Evolutionary conservation across 2,329 filamentous ascomycete species (phyloP), one percentile per base, ranked within the genome.

Genomic region (Ilyonectria robusta): DNA sequence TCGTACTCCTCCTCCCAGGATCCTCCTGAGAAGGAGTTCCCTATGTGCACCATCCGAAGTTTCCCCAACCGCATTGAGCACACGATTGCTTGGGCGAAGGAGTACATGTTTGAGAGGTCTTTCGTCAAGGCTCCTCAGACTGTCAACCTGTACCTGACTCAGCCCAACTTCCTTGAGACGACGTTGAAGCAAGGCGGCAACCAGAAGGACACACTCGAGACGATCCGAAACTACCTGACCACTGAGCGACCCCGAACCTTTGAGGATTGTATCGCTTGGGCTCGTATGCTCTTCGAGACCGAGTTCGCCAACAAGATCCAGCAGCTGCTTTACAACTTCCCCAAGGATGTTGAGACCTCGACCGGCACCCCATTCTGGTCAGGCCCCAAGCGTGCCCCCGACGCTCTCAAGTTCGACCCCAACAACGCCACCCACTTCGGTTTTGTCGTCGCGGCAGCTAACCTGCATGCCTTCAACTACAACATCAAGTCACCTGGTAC

Each of bases 11-110:
- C 85, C 4, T 98, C 96, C 21, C 95, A 98, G 80, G 97, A 99
- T 80, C 96, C 96, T 1, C 96, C 96, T 0, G 97, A 99, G 86
- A 94, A 98, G 84, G 97, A 96, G 1, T 98, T 99, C 87, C 96
- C 96, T 1, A 98, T 98, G 95, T 99, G 96, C 81, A 98, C 96
- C 6, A 88, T 99, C 69, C 91, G 94, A 78, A 98, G 95, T 82
- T 99, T 99, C 86, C 96, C 96, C 66, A 99, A 99, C 86, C 92
- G 92, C 77, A 99, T 99, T 76, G 95, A 99, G 83, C 96, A 99
- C 82, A 98, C 96, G 1, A 99, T 99, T 80, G 96, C 96, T 3
- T 99, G 96, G 96, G 92, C 95, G 44, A 94, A 97, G 76, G 96
- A 98, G 80, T 83, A 84, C 75, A 88, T 97, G 71, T 99, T 99